Evolutionary conservation across 2,329 filamentous ascomycete species (phyloP).

Genomic region (Gaeumannomyces tritici): DNA sequence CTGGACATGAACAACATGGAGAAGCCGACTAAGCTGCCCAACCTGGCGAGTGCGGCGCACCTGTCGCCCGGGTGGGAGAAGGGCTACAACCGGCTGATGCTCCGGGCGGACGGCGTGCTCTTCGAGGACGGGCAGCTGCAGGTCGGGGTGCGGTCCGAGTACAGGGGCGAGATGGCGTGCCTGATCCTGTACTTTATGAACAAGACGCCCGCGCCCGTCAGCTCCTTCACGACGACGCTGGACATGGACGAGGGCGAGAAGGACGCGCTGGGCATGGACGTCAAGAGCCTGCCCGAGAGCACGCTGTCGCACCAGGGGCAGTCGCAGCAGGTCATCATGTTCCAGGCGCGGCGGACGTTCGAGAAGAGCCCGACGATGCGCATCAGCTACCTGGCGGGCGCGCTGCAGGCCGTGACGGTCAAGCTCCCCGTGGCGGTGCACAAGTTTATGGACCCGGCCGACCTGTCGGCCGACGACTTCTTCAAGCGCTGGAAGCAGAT

Average conservation of each 20-base stretch:
- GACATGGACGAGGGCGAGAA: conserved; percentile 66
- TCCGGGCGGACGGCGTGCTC: conserved; percentile 74
- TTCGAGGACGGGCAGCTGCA: conserved; percentile 96
- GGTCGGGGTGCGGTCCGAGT: conserved; percentile 85
- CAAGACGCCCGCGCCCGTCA: conserved; percentile 76
- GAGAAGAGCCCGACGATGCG: conserved; percentile 80
- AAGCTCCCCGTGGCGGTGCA: conserved; percentile 83
- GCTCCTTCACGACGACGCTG: conserved; percentile 87
- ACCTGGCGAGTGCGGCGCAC: conserved; percentile 86
- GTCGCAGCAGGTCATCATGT: conserved; percentile 89
- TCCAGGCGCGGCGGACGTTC: conserved; percentile 77
- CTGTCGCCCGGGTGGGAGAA: conserved; percentile 90
- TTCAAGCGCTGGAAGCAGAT: conserved; percentile 99
- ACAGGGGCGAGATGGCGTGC: conserved; percentile 89
- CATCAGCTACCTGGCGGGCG: conserved; percentile 88
- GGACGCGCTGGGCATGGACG: conserved; percentile 67
- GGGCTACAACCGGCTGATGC: conserved; percentile 75
- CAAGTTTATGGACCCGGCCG: conserved; percentile 93
- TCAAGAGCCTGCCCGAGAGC: conserved; percentile 81
- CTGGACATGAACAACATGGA: conserved; percentile 63
- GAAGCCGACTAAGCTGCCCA: conserved; percentile 58
- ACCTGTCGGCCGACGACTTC: conserved; percentile 83
- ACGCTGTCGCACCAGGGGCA: conserved; percentile 66
- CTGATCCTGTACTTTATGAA: conserved; percentile 95
- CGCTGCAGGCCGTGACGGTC: conserved; percentile 83